Conservation (phyloP, 225 moss, liverwort and hornwort genomes). For the Polytrichum commune region DNA sequence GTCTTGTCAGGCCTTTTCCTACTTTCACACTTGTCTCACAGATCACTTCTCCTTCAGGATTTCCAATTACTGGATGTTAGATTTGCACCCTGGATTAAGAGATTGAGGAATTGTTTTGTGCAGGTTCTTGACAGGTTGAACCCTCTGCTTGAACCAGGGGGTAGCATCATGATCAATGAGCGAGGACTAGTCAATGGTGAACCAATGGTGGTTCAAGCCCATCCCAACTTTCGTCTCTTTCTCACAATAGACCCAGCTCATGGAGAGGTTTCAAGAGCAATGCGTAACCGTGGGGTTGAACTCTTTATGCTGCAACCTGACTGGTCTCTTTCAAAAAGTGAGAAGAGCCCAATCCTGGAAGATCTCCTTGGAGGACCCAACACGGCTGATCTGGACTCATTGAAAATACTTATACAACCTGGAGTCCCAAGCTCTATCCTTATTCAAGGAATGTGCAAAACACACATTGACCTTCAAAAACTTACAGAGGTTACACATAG, state of each 20-base stretch:
- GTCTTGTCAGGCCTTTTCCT: too few species aligned
- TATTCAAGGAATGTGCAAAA: conserved; percentile 71
- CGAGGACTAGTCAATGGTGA: conserved; percentile 86
- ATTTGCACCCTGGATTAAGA: too few species aligned
- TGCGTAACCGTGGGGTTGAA: conserved; percentile 97
- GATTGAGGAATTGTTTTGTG: conserved; percentile 14
- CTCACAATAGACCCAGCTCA: conserved; percentile 86
- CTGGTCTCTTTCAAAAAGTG: conserved; percentile 31
- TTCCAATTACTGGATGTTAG: too few species aligned
- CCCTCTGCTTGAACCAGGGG: conserved; percentile 89
- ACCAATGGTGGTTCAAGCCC: conserved; percentile 82
- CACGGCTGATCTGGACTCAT: conserved; percentile 50
- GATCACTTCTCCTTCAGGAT: too few species aligned
- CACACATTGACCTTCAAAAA: conserved; percentile 57
- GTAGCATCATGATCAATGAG: conserved; percentile 93
- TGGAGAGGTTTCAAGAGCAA: conserved; percentile 95
- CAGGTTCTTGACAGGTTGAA: conserved; percentile 98
- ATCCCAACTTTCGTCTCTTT: conserved; percentile 95
- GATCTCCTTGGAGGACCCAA: conserved; percentile 38
- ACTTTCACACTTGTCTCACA: too few species aligned
- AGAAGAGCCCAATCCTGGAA: conserved; percentile 34
- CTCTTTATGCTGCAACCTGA: conserved; percentile 81
- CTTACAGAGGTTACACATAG: conserved; percentile 51
- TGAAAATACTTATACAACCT: conserved; percentile 66
- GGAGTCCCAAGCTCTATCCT: conserved; percentile 70